These are phyloP conservation scores for Tricholoma bakamatsutake DNA, from an alignment of 768 basidiomycete species.

Conservation along the genomic window DNA sequence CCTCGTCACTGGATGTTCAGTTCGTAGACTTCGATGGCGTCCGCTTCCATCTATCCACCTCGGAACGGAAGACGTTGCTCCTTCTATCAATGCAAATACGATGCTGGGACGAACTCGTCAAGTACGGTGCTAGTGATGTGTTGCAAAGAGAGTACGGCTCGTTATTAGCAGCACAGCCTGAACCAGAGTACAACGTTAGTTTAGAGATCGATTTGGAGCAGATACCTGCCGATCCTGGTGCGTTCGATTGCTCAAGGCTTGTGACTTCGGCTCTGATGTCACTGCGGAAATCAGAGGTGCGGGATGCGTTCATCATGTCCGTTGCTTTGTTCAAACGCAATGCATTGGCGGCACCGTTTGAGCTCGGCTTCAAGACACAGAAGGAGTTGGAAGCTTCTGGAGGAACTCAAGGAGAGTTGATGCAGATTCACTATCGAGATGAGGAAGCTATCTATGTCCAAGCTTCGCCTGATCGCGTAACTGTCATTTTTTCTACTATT, in stretches of 20 bases:
- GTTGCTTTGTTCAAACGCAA: constrained; percentile 87
- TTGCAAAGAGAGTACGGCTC: constrained; percentile 79
- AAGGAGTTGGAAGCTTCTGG: constrained; percentile 75
- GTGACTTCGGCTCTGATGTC: constrained; percentile 9
- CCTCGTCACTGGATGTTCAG: constrained; percentile 85
- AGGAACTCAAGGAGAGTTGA: constrained; percentile 69
- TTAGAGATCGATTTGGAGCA: constrained; percentile 85
- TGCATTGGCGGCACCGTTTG: constrained; percentile 92
- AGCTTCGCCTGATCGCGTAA: constrained; percentile 91
- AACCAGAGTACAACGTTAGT: constrained; percentile 87
- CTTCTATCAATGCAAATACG: constrained; percentile 94
- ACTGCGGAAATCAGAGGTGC: constrained; percentile 49
- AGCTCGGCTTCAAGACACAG: constrained; percentile 78
- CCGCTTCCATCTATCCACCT: constrained; percentile 88
- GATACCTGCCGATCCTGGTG: constrained; percentile 76
- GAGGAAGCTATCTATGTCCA: constrained; percentile 97
- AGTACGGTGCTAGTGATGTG: constrained; percentile 79
- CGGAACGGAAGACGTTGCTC: constrained; percentile 74
- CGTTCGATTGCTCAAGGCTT: constrained; percentile 13
- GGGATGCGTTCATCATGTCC: constrained; percentile 74
- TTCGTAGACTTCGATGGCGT: constrained; percentile 99
- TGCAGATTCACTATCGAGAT: constrained; percentile 92
- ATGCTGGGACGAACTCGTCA: constrained; percentile 92
- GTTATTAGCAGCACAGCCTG: constrained; percentile 58
- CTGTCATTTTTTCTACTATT: constrained; percentile 94